Evolutionary conservation across 257 asterid genomes (phyloP).

Genomic region (Petunia secreta): DNA sequence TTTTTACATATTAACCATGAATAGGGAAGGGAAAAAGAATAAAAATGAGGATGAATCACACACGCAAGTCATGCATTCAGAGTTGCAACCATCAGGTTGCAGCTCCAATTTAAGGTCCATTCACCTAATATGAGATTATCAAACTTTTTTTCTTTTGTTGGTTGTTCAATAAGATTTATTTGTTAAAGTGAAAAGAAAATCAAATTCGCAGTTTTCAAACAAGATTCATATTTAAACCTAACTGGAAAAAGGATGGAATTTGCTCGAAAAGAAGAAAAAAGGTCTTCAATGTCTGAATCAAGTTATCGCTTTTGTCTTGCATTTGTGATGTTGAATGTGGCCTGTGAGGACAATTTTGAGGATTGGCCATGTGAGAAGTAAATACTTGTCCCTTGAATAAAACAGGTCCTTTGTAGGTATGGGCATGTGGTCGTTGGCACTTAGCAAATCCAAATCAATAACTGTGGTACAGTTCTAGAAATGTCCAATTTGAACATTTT

Average conservation of each 20-base stretch:
- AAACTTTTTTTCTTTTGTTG: background rate
- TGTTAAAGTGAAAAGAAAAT: background rate
- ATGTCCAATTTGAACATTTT: background rate
- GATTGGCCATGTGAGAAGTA: constrained; percentile 25
- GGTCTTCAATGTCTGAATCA: constrained; percentile 13
- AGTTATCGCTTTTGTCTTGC: background rate
- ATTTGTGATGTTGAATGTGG: constrained; percentile 10
- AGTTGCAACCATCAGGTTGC: background rate
- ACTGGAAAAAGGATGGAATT: background rate
- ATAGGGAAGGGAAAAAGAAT: background rate
- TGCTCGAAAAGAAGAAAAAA: background rate
- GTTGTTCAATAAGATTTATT: background rate
- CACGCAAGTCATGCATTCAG: too few relatives aligned
- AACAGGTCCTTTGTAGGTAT: constrained; percentile 3
- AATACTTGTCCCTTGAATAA: constrained; percentile 8
- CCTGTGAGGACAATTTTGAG: constrained; percentile 6
- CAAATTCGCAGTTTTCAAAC: background rate
- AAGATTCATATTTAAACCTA: background rate
- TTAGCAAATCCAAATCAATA: background rate
- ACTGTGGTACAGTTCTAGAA: background rate
- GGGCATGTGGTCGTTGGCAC: constrained; percentile 24
- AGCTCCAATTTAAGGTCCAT: background rate
- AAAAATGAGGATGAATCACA: background rate
- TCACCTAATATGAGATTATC: background rate
- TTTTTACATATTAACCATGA: background rate